Percentiles rank a stretch among this genome's conserved stretches.
These are phyloP conservation scores for Euphorbia neoarborescens DNA, from an alignment of 441 rosid genomes.

Conservation along the genomic window DNA sequence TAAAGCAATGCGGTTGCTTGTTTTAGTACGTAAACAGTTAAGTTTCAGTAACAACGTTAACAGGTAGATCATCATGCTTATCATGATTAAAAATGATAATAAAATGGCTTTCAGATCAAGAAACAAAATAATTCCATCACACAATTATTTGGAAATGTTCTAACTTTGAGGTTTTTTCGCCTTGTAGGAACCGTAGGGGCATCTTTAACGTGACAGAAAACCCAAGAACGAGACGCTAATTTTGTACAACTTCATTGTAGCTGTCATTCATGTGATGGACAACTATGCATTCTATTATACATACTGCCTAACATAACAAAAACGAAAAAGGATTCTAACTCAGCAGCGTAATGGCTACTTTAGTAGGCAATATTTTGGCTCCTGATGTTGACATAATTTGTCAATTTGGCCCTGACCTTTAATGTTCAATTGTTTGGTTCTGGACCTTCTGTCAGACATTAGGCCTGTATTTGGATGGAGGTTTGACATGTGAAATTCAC, in stretches of 20 bases:
- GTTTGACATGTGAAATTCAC: too few species aligned
- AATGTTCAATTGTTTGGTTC: too few species aligned
- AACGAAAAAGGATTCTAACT: not conserved
- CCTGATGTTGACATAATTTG: not conserved
- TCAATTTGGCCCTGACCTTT: too few species aligned
- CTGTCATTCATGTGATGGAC: not conserved
- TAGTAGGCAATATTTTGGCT: too few species aligned
- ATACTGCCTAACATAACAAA: not conserved
- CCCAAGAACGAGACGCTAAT: too few species aligned
- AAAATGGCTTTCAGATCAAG: not conserved
- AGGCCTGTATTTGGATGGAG: too few species aligned
- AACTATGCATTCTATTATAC: not conserved
- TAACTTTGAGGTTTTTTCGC: not conserved
- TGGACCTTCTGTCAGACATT: too few species aligned
- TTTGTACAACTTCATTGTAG: not conserved
- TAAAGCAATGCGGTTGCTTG: not conserved
- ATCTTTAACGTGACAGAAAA: not conserved
- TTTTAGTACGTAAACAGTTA: not conserved
- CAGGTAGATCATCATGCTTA: conserved; percentile 9
- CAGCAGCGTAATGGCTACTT: not conserved
- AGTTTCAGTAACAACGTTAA: conserved; percentile 2
- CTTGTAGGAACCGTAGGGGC: not conserved
- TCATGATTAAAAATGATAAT: not conserved
- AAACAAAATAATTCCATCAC: not conserved
- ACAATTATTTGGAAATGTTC: not conserved